Conservation (phyloP, 257 asterid species). For the Solanum medicagineum region DNA sequence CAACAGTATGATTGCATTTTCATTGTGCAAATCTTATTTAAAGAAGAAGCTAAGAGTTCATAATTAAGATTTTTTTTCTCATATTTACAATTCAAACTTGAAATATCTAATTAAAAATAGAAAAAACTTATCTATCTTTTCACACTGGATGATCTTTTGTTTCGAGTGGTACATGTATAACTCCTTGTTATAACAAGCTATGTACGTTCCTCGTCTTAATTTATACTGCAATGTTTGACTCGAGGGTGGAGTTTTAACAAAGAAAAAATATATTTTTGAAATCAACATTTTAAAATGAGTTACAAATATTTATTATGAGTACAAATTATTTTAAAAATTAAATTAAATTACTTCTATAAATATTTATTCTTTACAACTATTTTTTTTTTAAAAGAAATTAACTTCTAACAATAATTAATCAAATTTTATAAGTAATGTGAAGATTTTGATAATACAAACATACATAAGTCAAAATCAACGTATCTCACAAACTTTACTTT, state of each 20-base stretch:
- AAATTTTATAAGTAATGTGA: background rate
- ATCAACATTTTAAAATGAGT: too few relatives aligned
- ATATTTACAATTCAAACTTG: background rate
- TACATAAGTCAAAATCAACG: background rate
- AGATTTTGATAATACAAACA: background rate
- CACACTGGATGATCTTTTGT: background rate
- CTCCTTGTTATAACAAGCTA: background rate
- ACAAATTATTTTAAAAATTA: too few relatives aligned
- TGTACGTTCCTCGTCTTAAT: background rate
- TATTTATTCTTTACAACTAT: background rate
- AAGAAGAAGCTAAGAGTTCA: rapidly evolving
- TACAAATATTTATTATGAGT: background rate
- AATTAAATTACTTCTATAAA: background rate
- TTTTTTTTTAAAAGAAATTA: background rate
- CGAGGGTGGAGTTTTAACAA: background rate
- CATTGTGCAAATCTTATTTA: background rate
- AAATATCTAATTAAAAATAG: background rate
- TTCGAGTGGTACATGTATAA: background rate
- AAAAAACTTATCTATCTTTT: background rate
- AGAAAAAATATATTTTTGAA: background rate
- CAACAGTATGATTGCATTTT: background rate
- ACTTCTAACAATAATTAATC: background rate
- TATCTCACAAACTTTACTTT: background rate
- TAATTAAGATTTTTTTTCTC: background rate
- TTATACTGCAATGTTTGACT: background rate